These are phyloP conservation scores for Globisporangium canariense DNA, from an alignment of 352 stramenopile species.

Conservation along the genomic window DNA sequence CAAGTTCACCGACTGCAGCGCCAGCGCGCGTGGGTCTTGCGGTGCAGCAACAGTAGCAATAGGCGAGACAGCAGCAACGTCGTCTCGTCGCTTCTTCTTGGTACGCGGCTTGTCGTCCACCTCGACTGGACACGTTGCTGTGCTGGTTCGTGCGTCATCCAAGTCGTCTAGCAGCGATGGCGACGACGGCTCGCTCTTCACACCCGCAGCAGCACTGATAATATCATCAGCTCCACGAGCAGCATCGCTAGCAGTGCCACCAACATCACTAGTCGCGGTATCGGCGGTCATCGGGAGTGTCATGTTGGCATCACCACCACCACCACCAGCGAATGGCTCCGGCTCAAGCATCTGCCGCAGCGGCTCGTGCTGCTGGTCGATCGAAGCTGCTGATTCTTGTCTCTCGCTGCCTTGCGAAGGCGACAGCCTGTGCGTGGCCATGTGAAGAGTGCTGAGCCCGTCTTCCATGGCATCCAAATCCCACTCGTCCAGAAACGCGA, in stretches of 20 bases:
- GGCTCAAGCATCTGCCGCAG: conserved; percentile 7
- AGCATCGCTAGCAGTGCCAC: neutral
- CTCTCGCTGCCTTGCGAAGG: neutral
- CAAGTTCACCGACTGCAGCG: conserved; percentile 12
- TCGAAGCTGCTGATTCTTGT: neutral
- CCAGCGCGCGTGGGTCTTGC: conserved; percentile 10
- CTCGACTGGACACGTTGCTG: neutral
- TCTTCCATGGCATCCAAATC: conserved; percentile 9
- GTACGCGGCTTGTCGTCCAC: conserved; percentile 8
- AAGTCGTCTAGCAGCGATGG: neutral
- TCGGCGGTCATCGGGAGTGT: neutral
- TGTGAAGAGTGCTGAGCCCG: neutral
- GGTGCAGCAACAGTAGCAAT: neutral
- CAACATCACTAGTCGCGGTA: neutral
- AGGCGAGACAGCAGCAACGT: neutral
- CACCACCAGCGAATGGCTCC: neutral
- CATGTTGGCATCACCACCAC: neutral
- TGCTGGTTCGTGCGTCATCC: neutral
- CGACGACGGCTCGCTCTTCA: neutral
- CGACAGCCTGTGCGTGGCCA: neutral
- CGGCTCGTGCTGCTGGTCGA: neutral
- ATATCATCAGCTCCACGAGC: neutral
- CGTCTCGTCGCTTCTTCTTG: conserved; percentile 14
- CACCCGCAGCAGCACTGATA: neutral
- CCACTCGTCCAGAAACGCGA: conserved; percentile 20